Base-by-base conservation (phyloP, 495 filamentous ascomycete species). In the Copromyces sp. region DNA sequence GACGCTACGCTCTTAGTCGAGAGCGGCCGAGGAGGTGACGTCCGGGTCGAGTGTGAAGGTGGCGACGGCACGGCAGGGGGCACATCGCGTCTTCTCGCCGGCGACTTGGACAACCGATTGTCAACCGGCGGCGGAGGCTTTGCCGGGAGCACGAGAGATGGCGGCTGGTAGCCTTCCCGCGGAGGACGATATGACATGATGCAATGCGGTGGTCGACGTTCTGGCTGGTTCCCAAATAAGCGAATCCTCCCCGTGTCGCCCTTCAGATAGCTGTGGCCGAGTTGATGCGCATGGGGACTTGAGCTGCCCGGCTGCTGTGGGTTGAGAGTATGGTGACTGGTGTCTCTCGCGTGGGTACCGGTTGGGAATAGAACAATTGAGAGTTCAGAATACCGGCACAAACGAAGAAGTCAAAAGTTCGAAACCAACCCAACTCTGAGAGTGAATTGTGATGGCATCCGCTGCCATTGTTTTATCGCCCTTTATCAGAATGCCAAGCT, bases 21-120 rank as follows among this genome's bases (percentile, higher is more conserved):
- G 68, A 78, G 81, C 37, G 83, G 83, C 72, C 80, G 79, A 1
- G 86, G 87, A 35, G 87, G 86, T 32, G 86, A 87, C 11, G 82
- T 86, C 72, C 83, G 80, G 69, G 85, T 84, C 38, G 80, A 82
- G 37, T 82, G 79, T 32, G 82, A 79, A 38, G 87, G 86, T 68
- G 87, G 87, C 1, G 85, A 87, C 37, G 86, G 86, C 8, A 80
- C 85, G 7, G 86, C 83, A 9, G 87, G 87, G 47, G 86, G 86
- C 9, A 88, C 80, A 71, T 84, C 81, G 79, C 81, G 83, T 75
- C 85, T 80, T 73, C 81, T 79, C 35, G 78, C 74, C 42, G 86
- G 85, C 38, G 84, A 86, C 73, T 81, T 83, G 0, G 83, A 83
- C 24, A 78, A 73, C 71, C 80, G 80, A 40, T 77, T 79, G 53